Evolutionary conservation across 345 rosid genomes (phyloP), one percentile per base, ranked within the genome.

Genomic region (Salix viminalis): DNA sequence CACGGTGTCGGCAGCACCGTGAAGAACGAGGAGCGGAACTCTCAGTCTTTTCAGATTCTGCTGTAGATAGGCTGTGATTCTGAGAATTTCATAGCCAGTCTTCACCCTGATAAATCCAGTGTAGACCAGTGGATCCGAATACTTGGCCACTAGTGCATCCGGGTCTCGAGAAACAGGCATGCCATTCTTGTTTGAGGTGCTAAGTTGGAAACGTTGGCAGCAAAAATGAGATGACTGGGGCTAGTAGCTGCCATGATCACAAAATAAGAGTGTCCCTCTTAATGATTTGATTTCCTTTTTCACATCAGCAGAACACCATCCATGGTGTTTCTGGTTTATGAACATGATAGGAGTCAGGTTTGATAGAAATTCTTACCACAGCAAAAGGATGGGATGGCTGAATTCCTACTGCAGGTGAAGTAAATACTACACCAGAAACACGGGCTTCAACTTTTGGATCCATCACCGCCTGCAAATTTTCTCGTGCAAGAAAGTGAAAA

Each of bases 361-460:
- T 7, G 34, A 36, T 1, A 41, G 39, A 37, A 5, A 13, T 76
- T 36, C 80, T 37, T 74, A 81, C 84, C 56, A 61, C 80, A 39
- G 77, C 69, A 52, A 81, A 69, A 36, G 84, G 78, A 73, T 81
- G 84, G 32, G 84, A 81, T 77, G 84, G 84, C 74, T 81, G 84
- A 77, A 81, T 80, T 73, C 84, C 80, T 14, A 77, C 78, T 14
- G 78, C 84, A 41, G 84, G 84, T 4, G 84, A 81, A 69, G 84
- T 81, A 72, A 77, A 11, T 12, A 74, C 81, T 26, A 77, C 66
- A 23, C 84, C 84, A 39, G 81, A 66, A 36, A 81, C 61, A 7
- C 44, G 62, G 7, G 52, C 69, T 70, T 77, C 84, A 5, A 73
- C 50, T 70, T 81, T 81, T 39, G 78, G 84, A 81, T 81, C 84